Conservation (phyloP, 441 rosid genomes). For the Biscutella auriculata region DNA sequence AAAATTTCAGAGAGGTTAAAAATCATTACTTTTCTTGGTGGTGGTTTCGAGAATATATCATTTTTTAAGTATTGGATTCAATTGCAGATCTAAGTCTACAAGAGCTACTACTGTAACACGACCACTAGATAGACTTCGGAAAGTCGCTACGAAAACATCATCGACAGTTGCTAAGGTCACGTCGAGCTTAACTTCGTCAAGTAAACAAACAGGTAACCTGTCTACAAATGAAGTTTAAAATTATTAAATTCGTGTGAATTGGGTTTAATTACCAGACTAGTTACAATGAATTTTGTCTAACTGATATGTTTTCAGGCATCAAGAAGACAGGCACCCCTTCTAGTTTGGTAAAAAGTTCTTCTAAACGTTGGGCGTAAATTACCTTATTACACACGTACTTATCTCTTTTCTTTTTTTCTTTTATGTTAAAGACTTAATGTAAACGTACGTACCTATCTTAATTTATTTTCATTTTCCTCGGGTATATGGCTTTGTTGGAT, state of each 20-base stretch:
- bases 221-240: neutral
- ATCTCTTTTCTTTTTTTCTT: neutral
- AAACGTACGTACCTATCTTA: neutral
- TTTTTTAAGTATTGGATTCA: neutral
- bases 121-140: constrained; percentile 25
- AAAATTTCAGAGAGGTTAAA: constrained; percentile 16
- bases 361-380: constrained; percentile 35
- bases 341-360: constrained; percentile 26
- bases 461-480: neutral
- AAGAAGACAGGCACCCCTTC: constrained; percentile 27
- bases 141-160: constrained; percentile 18
- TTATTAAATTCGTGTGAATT: neutral
- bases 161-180: constrained; percentile 23
- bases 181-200: constrained; percentile 26
- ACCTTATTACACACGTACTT: constrained; percentile 4
- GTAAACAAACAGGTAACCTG: constrained; percentile 22
- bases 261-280: neutral
- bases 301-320: constrained; percentile 26
- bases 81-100: constrained; percentile 30
- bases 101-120: constrained; percentile 13
- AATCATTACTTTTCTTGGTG: neutral
- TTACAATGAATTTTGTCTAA: neutral
- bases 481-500: constrained; percentile 4
- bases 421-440: neutral
- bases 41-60: neutral